Evolutionary conservation across 1,284 basidiomycete genomes (phyloP).

Genomic region (Austroboletus niveus): DNA sequence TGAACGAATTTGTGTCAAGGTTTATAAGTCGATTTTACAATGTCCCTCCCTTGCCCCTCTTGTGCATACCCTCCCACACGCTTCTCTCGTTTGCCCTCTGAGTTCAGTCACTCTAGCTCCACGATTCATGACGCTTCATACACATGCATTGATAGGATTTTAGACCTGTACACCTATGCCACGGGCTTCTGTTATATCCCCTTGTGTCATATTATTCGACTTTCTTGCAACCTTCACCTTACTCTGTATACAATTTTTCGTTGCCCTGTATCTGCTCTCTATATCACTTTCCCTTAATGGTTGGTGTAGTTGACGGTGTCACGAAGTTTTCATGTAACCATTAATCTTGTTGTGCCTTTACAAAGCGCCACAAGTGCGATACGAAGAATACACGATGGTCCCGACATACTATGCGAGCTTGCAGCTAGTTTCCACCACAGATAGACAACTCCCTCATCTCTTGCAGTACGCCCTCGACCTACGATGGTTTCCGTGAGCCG

Average conservation of each 20-base stretch:
- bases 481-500: slow-evolving; percentile 5
- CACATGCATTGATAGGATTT: slow-evolving; percentile 25
- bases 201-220: slow-evolving; percentile 12
- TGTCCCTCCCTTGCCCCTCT: background rate
- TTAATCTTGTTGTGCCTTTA: slow-evolving; percentile 7
- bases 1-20: slow-evolving; percentile 3
- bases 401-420: background rate
- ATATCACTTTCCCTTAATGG: slow-evolving; percentile 14
- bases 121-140: slow-evolving; percentile 10
- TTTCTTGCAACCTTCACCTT: slow-evolving; percentile 11
- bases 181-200: slow-evolving; percentile 6
- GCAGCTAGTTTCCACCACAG: slow-evolving; percentile 56
- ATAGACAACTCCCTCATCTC: slow-evolving; percentile 98
- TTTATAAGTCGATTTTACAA: background rate
- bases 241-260: slow-evolving; percentile 20
- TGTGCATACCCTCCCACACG: slow-evolving; percentile 4
- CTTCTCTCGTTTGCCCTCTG: background rate
- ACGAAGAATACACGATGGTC: slow-evolving; percentile 9
- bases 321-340: slow-evolving; percentile 15
- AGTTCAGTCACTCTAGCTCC: slow-evolving; percentile 7
- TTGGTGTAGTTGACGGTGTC: slow-evolving; percentile 20
- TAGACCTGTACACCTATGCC: slow-evolving; percentile 22
- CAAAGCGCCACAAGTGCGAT: slow-evolving; percentile 1
- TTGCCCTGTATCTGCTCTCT: slow-evolving; percentile 3
- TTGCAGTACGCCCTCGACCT: slow-evolving; percentile 89